A percentile compares a stretch with the other conserved stretches of the same genome.
These are phyloP conservation scores for Fusarium sp. DNA, from an alignment of 2,329 filamentous ascomycete species.

Conservation along the genomic window DNA sequence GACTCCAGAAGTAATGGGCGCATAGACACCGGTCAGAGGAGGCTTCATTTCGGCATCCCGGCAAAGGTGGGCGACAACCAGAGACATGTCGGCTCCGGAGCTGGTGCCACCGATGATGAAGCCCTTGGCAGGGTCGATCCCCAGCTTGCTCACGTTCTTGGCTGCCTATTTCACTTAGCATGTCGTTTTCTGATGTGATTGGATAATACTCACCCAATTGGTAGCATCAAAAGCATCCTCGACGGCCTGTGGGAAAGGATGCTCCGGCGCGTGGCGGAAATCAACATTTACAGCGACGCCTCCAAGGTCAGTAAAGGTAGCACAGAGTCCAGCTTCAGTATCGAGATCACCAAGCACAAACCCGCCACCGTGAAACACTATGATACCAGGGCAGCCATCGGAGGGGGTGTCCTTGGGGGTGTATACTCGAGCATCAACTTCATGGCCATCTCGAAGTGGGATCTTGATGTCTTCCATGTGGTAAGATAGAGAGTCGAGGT, in stretches of 20 bases:
- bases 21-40: slow-evolving; percentile 43
- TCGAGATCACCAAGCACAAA: slow-evolving; percentile 42
- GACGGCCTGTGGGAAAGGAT: slow-evolving; percentile 43
- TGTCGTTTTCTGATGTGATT: background rate
- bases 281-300: slow-evolving; percentile 41
- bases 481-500: slow-evolving; percentile 29
- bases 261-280: slow-evolving; percentile 45
- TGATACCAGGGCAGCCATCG: slow-evolving; percentile 36
- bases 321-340: slow-evolving; percentile 39
- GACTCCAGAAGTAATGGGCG: slow-evolving; percentile 34
- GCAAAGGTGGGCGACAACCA: slow-evolving; percentile 40
- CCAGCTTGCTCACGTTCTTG: slow-evolving; percentile 31
- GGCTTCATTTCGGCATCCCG: slow-evolving; percentile 24
- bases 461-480: slow-evolving; percentile 37
- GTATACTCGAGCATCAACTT: slow-evolving; percentile 36
- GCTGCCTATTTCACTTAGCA: slow-evolving; percentile 24
- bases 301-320: slow-evolving; percentile 39
- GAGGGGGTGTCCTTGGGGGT: slow-evolving; percentile 23
- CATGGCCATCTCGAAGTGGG: slow-evolving; percentile 32
- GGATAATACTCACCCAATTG: slow-evolving; percentile 34
- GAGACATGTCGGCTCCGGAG: slow-evolving; percentile 44
- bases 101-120: slow-evolving; percentile 42
- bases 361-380: slow-evolving; percentile 44
- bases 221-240: slow-evolving; percentile 44
- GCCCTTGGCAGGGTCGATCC: slow-evolving; percentile 39